Base-by-base conservation (phyloP, 257 asterid species). In the Solanum neorickii region DNA sequence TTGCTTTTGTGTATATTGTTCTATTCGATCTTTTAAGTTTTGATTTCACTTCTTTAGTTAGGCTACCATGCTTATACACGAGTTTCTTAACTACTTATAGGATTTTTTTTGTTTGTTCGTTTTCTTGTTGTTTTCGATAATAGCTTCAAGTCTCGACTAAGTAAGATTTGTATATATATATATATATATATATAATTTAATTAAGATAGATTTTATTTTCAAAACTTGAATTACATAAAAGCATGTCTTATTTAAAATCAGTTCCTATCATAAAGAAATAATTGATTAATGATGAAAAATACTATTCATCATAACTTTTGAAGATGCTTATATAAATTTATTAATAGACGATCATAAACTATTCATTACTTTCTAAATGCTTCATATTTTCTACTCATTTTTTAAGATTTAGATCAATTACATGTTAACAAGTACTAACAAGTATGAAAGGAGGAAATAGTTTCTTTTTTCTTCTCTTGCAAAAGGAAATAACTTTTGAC, bases 121-220 rank as follows among this genome's bases (percentile, higher is more conserved):
- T 31, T 1, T 70, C 42, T 7, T 16, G 9, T 0, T 0, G 8
- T 69, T 13, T 29, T 31, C 0, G 0, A 69, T 9, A 69, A 15
- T 5, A 7, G 0, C 18, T 7, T 15, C 12, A 7, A 16, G 2
- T 0, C 6, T 33, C 6, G 8, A 33, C 44, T 70, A 33, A 33
- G 21, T 5, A 33, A 21, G 21, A 70, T 70, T 31, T 7, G 2
- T 31, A 15, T 70, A 14, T 5, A 70, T 5, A 1, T 31, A 33
- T 33, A 33, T 5, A 1, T 29, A 29, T 3, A 31, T 31, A 31
- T 69, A 8, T 9, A 6, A 1, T 52, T 2, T 6, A 31, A 33
- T 8, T 9, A 72, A 33, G 35, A 2, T 0, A 1, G 0, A 18
- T 2, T 72, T 1, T 20, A 72, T 33, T 72, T 7, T 33, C 4